Evolutionary conservation across 2,329 filamentous ascomycete species (phyloP), one percentile per base, ranked within the genome.

Genomic region (Colletotrichum theobromicola): DNA sequence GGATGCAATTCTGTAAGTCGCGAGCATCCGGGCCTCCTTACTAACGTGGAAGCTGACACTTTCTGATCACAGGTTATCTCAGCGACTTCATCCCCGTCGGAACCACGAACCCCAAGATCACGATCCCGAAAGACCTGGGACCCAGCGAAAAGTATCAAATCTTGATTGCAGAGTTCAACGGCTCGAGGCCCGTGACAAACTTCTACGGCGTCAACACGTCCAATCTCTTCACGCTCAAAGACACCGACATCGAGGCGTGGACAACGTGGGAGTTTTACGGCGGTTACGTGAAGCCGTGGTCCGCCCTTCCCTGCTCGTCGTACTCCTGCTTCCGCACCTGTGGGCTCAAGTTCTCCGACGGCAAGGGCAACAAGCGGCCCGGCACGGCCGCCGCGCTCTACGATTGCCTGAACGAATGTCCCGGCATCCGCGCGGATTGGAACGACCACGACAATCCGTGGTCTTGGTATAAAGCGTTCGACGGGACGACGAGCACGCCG

Each of bases 401-500:
- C 68, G 12, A 70, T 32, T 70, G 68, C 24, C 60, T 70, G 13
- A 70, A 70, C n/a, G 60, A 65, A 34, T 70, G 68, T 7, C 68
- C 60, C 2, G 46, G 68, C 46, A 65, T 70, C n/a, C 60, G 46
- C 46, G 68, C 68, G 16, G 68, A 70, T 21, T 70, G 68, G 68
- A 65, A 37, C 46, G 68, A 65, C 24, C 5, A 26, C 5, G 12
- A 42, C 5, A 57, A 26, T 3, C 16, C 30, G 32, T 70, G 68
- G 60, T 15, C 7, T 15, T 67, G 62, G 62, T 53, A 71, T 21
- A 60, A 60, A 21, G 50, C 62, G 15, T 71, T 71, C 7, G 69
- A 71, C 35, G 69, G 62, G 37, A 63, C 65, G 24, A 72, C 28
- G 15, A 69, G 42, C 42, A 63, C 34, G 18, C 32, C 65, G 15